A percentile compares a stretch with the other conserved stretches of the same genome.
phyloP scores from a whole-genome alignment of 371 early-diverging fungal species.

The Mucor velutinosus region DNA sequence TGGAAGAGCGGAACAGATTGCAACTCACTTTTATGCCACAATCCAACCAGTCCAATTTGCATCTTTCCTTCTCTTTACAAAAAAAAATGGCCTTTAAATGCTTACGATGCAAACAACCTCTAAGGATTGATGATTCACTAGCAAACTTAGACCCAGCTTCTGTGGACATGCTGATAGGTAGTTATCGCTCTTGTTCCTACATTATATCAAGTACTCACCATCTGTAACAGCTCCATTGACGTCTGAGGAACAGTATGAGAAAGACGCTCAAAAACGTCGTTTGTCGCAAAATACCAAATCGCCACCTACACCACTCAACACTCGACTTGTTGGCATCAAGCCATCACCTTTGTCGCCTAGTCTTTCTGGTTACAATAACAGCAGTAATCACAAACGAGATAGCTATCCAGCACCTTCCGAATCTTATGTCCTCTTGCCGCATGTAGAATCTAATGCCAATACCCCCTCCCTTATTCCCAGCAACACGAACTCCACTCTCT shows the following conservation, averaged over 20 bases:
- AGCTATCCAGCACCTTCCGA: slow-evolving; percentile 49
- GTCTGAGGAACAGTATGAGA: slow-evolving; percentile 33
- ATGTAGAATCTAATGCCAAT: slow-evolving; percentile 33
- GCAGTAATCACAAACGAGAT: slow-evolving; percentile 14
- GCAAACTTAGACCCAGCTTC: slow-evolving; percentile 55
- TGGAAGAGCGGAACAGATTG: no score
- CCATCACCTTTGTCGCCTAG: neutral
- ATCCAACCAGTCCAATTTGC: no score
- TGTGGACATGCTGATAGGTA: slow-evolving; percentile 45
- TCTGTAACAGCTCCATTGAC: slow-evolving; percentile 26
- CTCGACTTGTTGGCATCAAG: slow-evolving; percentile 10
- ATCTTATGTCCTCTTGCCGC: slow-evolving; percentile 58
- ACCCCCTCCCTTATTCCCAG: slow-evolving; percentile 3
- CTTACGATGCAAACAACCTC: slow-evolving; percentile 60
- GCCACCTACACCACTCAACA: neutral
- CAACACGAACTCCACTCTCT: neutral
- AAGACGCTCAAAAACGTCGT: slow-evolving; percentile 12
- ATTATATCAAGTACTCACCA: neutral
- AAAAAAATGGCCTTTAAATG: slow-evolving; percentile 38
- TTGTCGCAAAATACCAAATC: neutral
- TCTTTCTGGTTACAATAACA: neutral
- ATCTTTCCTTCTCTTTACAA: neutral
- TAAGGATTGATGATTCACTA: slow-evolving; percentile 63
- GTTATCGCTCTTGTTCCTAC: neutral
- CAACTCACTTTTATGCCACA: no score